Evolutionary conservation across 1,284 basidiomycete genomes (phyloP).

Genomic region (Agroathelia rolfsii): DNA sequence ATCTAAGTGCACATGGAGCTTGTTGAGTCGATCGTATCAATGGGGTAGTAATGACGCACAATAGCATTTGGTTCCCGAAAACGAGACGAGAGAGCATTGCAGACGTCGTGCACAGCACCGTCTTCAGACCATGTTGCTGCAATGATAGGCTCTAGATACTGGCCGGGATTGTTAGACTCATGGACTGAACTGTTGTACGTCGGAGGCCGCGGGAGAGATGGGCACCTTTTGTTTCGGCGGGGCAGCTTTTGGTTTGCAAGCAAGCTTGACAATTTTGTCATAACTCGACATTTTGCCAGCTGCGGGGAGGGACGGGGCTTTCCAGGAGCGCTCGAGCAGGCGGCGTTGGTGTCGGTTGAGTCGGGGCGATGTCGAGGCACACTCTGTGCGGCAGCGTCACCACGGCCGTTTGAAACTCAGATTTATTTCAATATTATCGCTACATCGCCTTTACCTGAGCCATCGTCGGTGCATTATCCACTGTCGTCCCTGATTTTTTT

Average conservation of each 20-base stretch:
- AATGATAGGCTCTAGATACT: constrained; percentile 88
- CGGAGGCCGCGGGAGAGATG: constrained; percentile 5
- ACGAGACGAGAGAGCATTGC: constrained; percentile 74
- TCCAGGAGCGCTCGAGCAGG: too few species aligned
- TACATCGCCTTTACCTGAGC: too few species aligned
- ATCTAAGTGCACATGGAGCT: constrained; percentile 24
- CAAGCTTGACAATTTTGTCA: constrained; percentile 84
- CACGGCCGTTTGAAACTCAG: too few species aligned
- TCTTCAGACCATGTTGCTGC: constrained; percentile 91
- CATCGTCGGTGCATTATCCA: too few species aligned
- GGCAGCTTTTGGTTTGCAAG: constrained; percentile 90
- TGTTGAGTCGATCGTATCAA: constrained; percentile 3
- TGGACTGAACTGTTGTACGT: neutral
- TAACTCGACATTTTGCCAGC: constrained; percentile 53
- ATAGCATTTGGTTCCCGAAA: constrained; percentile 86
- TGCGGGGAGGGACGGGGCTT: constrained; percentile 4
- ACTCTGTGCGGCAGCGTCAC: too few species aligned
- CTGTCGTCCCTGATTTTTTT: too few species aligned
- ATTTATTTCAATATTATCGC: too few species aligned
- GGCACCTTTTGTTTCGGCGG: constrained; percentile 86
- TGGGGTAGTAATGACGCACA: constrained; percentile 37
- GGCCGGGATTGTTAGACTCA: constrained; percentile 9
- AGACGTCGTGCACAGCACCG: constrained; percentile 85
- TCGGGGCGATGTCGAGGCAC: neutral
- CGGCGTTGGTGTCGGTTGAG: neutral